A percentile compares a stretch with the other conserved stretches of the same genome.
Evolutionary conservation across 305 asterid genomes (phyloP).

Genomic region (Rubia peregrina): DNA sequence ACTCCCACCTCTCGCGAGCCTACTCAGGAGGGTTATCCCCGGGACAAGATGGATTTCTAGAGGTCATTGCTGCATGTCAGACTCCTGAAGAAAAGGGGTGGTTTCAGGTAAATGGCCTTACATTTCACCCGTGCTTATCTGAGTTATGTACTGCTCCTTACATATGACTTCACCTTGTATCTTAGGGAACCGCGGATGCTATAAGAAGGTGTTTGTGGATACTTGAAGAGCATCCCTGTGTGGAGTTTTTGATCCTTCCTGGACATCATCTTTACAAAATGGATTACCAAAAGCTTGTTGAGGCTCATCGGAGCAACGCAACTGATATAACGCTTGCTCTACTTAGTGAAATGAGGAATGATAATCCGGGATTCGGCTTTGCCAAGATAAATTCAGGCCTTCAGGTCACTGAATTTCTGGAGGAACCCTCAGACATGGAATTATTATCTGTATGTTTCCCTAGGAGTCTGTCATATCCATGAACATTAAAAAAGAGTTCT

Average conservation of each 20-base stretch:
- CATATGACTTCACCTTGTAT: neutral
- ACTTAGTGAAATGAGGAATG: slow-evolving; percentile 21
- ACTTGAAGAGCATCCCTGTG: slow-evolving; percentile 50
- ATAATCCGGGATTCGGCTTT: slow-evolving; percentile 41
- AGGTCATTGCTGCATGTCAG: slow-evolving; percentile 85
- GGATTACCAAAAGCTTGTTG: slow-evolving; percentile 56
- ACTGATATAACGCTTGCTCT: slow-evolving; percentile 56
- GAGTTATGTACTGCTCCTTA: neutral
- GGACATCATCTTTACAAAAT: slow-evolving; percentile 72
- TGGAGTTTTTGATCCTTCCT: slow-evolving; percentile 62
- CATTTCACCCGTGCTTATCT: neutral
- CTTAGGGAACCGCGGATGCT: slow-evolving; percentile 79
- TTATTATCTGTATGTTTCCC: slow-evolving; percentile 25
- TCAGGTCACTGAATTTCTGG: slow-evolving; percentile 43
- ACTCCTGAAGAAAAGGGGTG: slow-evolving; percentile 71
- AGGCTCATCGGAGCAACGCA: slow-evolving; percentile 34
- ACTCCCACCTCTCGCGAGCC: slow-evolving; percentile 80
- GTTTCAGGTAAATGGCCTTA: slow-evolving; percentile 56
- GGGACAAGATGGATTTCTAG: slow-evolving; percentile 55
- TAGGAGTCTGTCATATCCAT: too few species aligned
- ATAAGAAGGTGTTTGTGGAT: slow-evolving; percentile 69
- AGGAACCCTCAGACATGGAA: slow-evolving; percentile 21
- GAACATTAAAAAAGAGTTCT: neutral
- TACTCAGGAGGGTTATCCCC: slow-evolving; percentile 47
- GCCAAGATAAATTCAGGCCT: slow-evolving; percentile 37